Conservation (phyloP, 805 yeast genomes). For the Starmerella bombicola region DNA sequence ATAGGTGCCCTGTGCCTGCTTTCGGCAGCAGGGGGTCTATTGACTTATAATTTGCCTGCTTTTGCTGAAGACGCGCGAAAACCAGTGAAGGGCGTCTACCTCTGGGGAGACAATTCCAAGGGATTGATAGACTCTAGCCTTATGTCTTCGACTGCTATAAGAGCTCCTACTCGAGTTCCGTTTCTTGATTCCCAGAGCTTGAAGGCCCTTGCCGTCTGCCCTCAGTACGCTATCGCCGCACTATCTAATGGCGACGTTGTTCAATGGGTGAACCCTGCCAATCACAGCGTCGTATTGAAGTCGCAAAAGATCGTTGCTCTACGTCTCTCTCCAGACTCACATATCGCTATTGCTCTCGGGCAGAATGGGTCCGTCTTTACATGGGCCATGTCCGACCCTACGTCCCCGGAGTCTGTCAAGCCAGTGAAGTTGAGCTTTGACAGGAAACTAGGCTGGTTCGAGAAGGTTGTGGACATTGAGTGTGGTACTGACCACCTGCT, state of each 20-base stretch:
- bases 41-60: not conserved
- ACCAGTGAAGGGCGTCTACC: constrained; percentile 37
- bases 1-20: too few species aligned
- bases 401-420: not conserved
- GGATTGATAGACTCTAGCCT: constrained; percentile 28
- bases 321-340: constrained; percentile 7
- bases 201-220: constrained; percentile 43
- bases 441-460: constrained; percentile 31
- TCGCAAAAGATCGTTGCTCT: constrained; percentile 34
- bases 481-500: constrained; percentile 61
- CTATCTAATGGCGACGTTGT: constrained; percentile 58
- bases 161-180: constrained; percentile 47
- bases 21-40: not conserved
- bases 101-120: constrained; percentile 47
- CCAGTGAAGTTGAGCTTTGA: constrained; percentile 2
- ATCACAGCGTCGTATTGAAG: constrained; percentile 33
- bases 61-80: not conserved
- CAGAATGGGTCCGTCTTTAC: constrained; percentile 30
- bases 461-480: constrained; percentile 40
- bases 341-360: constrained; percentile 26
- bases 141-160: constrained; percentile 28
- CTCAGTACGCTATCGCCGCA: constrained; percentile 41
- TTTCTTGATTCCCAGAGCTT: constrained; percentile 52
- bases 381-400: constrained; percentile 11
- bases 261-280: constrained; percentile 40